Evolutionary conservation across 1,284 basidiomycete genomes (phyloP).

Genomic region (Ustilago loliicola): DNA sequence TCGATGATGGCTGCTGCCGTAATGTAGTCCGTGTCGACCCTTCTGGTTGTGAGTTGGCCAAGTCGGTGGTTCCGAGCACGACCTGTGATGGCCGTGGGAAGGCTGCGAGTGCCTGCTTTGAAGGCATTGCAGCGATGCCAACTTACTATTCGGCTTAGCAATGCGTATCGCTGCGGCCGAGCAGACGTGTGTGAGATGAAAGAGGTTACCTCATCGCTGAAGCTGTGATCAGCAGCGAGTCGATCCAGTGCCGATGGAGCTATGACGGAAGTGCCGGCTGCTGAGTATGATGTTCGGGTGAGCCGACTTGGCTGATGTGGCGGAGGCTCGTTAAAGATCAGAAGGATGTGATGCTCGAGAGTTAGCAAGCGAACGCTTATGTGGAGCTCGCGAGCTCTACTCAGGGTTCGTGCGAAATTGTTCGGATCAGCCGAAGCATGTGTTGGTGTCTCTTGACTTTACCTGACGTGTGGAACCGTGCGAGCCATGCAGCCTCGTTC

Average conservation of each 20-base stretch:
- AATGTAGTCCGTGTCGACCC: constrained; percentile 3
- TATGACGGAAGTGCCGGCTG: background rate
- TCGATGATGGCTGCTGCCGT: background rate
- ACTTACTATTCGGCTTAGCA: no score
- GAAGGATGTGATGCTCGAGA: background rate
- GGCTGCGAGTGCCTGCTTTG: constrained; percentile 9
- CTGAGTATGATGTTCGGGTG: constrained; percentile 1
- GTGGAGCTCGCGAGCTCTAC: background rate
- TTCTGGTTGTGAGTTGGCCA: constrained; percentile 4
- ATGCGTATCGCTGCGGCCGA: background rate
- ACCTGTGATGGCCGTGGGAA: constrained; percentile 28
- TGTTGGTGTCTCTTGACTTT: constrained; percentile 11
- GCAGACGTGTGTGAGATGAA: background rate
- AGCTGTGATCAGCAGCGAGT: background rate
- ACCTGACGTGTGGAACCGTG: constrained; percentile 18
- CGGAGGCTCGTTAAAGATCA: background rate
- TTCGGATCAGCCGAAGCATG: constrained; percentile 14
- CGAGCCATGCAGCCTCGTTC: constrained; percentile 15
- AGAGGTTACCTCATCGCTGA: constrained; percentile 10
- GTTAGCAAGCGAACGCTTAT: background rate
- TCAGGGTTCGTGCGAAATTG: constrained; percentile 12
- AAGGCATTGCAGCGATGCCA: constrained; percentile 11
- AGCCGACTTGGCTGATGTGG: background rate
- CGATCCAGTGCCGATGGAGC: background rate
- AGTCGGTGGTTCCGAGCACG: constrained; percentile 27